phyloP scores from a whole-genome alignment of 106 monocot species.

The Triglochin maritima region DNA sequence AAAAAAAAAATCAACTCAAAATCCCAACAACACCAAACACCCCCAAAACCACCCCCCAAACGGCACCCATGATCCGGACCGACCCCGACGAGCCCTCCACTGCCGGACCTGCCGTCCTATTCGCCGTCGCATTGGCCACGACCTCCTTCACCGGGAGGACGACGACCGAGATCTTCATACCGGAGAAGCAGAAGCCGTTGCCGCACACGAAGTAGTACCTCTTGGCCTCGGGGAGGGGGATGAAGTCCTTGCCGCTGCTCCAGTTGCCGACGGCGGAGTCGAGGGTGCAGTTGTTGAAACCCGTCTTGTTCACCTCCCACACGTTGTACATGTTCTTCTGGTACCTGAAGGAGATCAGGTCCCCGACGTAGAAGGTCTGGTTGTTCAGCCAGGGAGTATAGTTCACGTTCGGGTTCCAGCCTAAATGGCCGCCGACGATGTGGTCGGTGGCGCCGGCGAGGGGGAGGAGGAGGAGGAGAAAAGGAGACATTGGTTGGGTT shows the following conservation, averaged over 20 bases:
- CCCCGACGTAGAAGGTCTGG: slow-evolving; percentile 82
- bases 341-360: slow-evolving; percentile 93
- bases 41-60: too few relatives aligned
- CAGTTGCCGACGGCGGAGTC: slow-evolving; percentile 72
- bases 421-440: slow-evolving; percentile 75
- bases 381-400: slow-evolving; percentile 77
- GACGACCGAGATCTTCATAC: slow-evolving; percentile 69
- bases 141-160: slow-evolving; percentile 32
- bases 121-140: background rate
- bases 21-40: too few relatives aligned
- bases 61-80: too few relatives aligned
- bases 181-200: slow-evolving; percentile 44
- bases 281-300: slow-evolving; percentile 91
- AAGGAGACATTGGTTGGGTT: too few relatives aligned
- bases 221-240: slow-evolving; percentile 38
- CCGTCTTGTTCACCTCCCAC: slow-evolving; percentile 90
- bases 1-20: too few relatives aligned
- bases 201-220: slow-evolving; percentile 86
- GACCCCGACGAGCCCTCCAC: background rate
- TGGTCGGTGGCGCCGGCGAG: slow-evolving; percentile 55
- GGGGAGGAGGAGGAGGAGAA: slow-evolving; percentile 13
- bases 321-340: slow-evolving; percentile 77
- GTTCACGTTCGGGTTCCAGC: slow-evolving; percentile 93
- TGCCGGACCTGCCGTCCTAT: background rate
- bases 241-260: slow-evolving; percentile 96